Conservation (phyloP, 495 filamentous ascomycete genomes). For the Aspergillus affinis region DNA sequence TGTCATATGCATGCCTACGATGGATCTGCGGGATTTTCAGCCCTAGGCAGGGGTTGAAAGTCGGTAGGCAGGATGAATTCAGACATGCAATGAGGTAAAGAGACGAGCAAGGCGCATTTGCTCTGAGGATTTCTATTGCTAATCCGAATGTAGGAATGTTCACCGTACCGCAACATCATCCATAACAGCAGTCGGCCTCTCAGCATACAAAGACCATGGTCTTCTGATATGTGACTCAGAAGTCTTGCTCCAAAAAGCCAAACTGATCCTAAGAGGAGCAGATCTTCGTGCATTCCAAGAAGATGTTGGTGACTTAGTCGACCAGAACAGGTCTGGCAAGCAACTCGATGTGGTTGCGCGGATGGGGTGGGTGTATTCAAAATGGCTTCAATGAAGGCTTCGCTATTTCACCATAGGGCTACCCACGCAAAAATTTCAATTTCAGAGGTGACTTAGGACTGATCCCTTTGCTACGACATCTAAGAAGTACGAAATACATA, state of each 20-base stretch:
- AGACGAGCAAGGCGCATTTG: not conserved
- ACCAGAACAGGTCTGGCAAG: slow-evolving; percentile 66
- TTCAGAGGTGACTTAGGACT: not conserved
- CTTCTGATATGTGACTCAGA: slow-evolving; percentile 87
- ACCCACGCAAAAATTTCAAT: not conserved
- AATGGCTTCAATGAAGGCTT: slow-evolving; percentile 54
- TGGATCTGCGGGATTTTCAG: slow-evolving; percentile 70
- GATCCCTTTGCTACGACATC: not conserved
- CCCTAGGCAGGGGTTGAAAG: slow-evolving; percentile 61
- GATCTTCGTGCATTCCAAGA: slow-evolving; percentile 80
- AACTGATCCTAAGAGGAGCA: slow-evolving; percentile 60
- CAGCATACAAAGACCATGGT: slow-evolving; percentile 88
- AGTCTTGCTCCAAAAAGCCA: slow-evolving; percentile 65
- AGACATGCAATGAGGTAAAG: slow-evolving; percentile 69
- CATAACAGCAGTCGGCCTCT: slow-evolving; percentile 60
- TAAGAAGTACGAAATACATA: not conserved
- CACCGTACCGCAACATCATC: slow-evolving; percentile 73
- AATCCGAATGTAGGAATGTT: slow-evolving; percentile 56
- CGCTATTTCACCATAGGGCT: not conserved
- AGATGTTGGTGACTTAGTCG: slow-evolving; percentile 78
- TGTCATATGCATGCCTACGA: slow-evolving; percentile 70
- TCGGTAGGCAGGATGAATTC: slow-evolving; percentile 61
- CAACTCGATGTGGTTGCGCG: slow-evolving; percentile 77
- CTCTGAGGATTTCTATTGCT: slow-evolving; percentile 3
- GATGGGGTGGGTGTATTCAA: slow-evolving; percentile 84